These are phyloP conservation scores for Gamarada debralockiae DNA, from an alignment of 495 filamentous ascomycete genomes.

Conservation along the genomic window DNA sequence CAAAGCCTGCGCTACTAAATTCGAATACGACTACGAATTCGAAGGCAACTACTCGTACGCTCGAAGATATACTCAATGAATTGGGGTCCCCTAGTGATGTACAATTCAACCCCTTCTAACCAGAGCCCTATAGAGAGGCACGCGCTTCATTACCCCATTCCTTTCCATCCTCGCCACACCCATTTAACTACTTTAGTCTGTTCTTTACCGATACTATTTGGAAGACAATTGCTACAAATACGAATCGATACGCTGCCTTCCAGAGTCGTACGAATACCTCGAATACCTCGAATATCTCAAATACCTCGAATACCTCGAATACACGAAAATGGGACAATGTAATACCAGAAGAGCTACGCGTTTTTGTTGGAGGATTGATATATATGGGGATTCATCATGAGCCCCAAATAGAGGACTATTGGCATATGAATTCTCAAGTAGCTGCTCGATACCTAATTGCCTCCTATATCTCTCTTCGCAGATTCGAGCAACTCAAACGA, in stretches of 20 bases:
- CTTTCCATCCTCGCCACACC: not conserved
- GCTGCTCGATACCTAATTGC: slow-evolving; percentile 6
- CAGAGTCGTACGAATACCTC: not conserved
- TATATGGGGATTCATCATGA: slow-evolving; percentile 9
- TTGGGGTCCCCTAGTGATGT: not conserved
- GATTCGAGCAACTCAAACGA: slow-evolving; percentile 6
- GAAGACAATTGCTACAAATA: slow-evolving; percentile 8
- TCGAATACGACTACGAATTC: too few species aligned
- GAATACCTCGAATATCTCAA: too few species aligned
- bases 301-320: not conserved
- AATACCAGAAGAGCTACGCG: slow-evolving; percentile 5
- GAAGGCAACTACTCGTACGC: too few species aligned
- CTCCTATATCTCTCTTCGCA: slow-evolving; percentile 3
- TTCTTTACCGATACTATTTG: slow-evolving; percentile 7
- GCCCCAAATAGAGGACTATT: too few species aligned
- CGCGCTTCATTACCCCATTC: not conserved
- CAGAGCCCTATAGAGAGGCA: not conserved
- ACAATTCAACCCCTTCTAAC: not conserved
- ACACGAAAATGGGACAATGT: slow-evolving; percentile 1
- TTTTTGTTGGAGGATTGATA: slow-evolving; percentile 10
- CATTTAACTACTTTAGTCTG: slow-evolving; percentile 13
- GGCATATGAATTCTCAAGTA: slow-evolving; percentile 6
- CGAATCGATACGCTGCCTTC: slow-evolving; percentile 10
- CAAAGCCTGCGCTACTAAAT: too few species aligned
- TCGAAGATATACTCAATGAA: slow-evolving; percentile 6